These are phyloP conservation scores for Fusarium austroafricanum DNA, from an alignment of 2,329 filamentous ascomycete species.

Conservation along the genomic window DNA sequence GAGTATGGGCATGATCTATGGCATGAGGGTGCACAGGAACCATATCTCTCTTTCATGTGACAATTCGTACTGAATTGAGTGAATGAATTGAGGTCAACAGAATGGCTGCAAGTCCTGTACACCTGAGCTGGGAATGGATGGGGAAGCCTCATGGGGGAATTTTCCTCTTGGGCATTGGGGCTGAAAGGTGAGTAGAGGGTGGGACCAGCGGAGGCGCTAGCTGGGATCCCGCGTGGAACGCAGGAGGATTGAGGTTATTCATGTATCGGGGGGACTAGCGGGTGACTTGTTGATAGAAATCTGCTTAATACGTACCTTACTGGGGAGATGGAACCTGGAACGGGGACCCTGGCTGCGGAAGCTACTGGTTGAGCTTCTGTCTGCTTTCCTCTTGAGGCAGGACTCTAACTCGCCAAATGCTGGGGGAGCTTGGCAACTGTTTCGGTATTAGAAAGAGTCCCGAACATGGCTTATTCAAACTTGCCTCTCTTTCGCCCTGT, in stretches of 20 bases:
- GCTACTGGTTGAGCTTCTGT: conserved; percentile 37
- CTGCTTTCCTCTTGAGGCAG: conserved; percentile 40
- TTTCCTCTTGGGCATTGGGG: conserved; percentile 42
- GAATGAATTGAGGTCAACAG: conserved; percentile 19
- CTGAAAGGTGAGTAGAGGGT: conserved; percentile 39
- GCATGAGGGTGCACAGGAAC: conserved; percentile 12
- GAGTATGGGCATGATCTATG: background rate
- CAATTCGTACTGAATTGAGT: background rate
- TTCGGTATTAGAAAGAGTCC: conserved; percentile 25
- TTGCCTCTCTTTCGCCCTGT: background rate
- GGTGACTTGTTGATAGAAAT: conserved; percentile 15
- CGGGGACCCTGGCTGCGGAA: conserved; percentile 34
- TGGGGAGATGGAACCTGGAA: conserved; percentile 14
- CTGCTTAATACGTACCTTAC: conserved; percentile 32
- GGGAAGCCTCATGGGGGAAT: conserved; percentile 42
- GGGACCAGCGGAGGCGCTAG: conserved; percentile 18
- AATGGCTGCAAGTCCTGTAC: conserved; percentile 15
- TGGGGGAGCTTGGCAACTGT: conserved; percentile 31
- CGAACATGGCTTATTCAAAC: conserved; percentile 18
- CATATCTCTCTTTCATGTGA: background rate
- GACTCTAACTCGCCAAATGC: conserved; percentile 24
- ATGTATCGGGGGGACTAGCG: conserved; percentile 39
- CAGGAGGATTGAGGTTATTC: conserved; percentile 37
- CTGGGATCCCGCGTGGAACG: conserved; percentile 42
- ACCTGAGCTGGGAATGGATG: conserved; percentile 32